Conservation (phyloP, 129 eudicot species). For the Chrysanthemum makinoi region DNA sequence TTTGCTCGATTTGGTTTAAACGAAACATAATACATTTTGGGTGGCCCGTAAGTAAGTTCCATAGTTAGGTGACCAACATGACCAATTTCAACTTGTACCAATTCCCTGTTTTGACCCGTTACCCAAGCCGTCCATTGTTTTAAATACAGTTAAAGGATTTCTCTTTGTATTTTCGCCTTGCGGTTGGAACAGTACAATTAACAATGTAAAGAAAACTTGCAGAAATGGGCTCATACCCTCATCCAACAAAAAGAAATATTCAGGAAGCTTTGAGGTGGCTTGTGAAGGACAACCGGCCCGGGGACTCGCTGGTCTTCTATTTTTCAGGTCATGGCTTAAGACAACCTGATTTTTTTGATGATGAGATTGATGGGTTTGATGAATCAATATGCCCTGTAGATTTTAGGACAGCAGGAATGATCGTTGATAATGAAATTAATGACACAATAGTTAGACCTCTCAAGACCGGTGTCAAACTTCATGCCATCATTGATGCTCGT, state of each 20-base stretch:
- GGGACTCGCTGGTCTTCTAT: constrained; percentile 79
- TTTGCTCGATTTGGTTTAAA: too few species aligned
- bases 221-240: constrained; percentile 42
- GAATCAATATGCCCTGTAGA: constrained; percentile 75
- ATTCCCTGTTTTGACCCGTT: background rate
- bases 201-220: constrained; percentile 18
- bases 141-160: background rate
- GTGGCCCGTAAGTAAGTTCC: too few species aligned
- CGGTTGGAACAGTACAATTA: background rate
- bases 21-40: too few species aligned
- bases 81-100: background rate
- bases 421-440: constrained; percentile 63
- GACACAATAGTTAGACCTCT: constrained; percentile 66
- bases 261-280: constrained; percentile 70
- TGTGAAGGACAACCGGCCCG: constrained; percentile 11
- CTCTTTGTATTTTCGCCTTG: background rate
- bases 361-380: constrained; percentile 72
- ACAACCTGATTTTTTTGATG: constrained; percentile 50
- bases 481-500: constrained; percentile 74
- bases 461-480: constrained; percentile 55
- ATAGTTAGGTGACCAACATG: background rate
- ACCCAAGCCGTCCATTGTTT: background rate
- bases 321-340: constrained; percentile 79
- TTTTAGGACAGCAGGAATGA: constrained; percentile 60
- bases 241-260: constrained; percentile 68